A percentile compares a stretch with the other conserved stretches of the same genome.
These are phyloP conservation scores for Yamadazyma akitaensis DNA, from an alignment of 805 yeast species.

Conservation along the genomic window DNA sequence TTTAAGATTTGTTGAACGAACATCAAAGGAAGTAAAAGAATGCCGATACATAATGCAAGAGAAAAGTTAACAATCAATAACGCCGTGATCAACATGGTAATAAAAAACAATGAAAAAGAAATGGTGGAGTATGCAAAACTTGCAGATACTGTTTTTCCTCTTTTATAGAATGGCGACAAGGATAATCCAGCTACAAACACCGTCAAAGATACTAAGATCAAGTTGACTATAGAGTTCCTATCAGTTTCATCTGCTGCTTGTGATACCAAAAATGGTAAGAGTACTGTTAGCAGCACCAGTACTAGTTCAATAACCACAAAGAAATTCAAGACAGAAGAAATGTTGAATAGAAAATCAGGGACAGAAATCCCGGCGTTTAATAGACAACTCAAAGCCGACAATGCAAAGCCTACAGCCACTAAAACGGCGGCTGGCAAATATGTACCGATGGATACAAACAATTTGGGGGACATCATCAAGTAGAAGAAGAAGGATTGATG, in stretches of 20 bases:
- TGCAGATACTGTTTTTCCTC: slow-evolving; percentile 16
- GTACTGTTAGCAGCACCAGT: slow-evolving; percentile 22
- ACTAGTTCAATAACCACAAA: slow-evolving; percentile 27
- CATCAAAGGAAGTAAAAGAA: slow-evolving; percentile 73
- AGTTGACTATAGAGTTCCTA: slow-evolving; percentile 13
- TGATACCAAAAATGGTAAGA: slow-evolving; percentile 23
- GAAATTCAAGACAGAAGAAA: slow-evolving; percentile 22
- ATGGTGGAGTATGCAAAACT: slow-evolving; percentile 24
- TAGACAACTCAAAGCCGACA: slow-evolving; percentile 60
- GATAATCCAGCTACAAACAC: slow-evolving; percentile 14
- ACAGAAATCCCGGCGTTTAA: slow-evolving; percentile 41
- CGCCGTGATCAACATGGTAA: slow-evolving; percentile 69
- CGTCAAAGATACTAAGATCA: slow-evolving; percentile 18
- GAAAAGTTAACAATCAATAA: slow-evolving; percentile 82
- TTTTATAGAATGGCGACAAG: slow-evolving; percentile 14
- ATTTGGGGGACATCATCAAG: slow-evolving; percentile 68
- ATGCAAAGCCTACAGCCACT: slow-evolving; percentile 62
- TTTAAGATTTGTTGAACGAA: slow-evolving; percentile 43
- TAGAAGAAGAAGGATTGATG: slow-evolving; percentile 97
- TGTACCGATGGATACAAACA: slow-evolving; percentile 90
- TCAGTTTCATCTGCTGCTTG: slow-evolving; percentile 9
- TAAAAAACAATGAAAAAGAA: slow-evolving; percentile 50
- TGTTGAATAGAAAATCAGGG: slow-evolving; percentile 17
- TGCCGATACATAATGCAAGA: slow-evolving; percentile 67
- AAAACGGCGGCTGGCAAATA: slow-evolving; percentile 84